Evolutionary conservation across 306 rosid genomes (phyloP).

Genomic region (Citrullus mucosospermus): DNA sequence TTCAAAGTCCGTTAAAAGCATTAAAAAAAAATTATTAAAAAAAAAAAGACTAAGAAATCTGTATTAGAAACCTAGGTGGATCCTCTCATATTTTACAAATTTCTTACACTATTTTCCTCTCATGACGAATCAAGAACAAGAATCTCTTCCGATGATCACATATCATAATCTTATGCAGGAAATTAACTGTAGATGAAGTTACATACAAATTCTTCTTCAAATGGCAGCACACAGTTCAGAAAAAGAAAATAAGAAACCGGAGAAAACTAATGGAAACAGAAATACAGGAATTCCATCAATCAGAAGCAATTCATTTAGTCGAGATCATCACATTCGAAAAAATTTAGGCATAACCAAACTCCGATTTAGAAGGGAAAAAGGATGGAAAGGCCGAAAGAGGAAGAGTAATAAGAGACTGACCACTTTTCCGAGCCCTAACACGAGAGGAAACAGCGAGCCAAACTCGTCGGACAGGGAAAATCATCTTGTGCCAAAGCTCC

Average conservation of each 20-base stretch:
- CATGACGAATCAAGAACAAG: not conserved
- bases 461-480: conserved; percentile 66
- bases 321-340: not conserved
- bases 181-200: not conserved
- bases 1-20: not conserved
- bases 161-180: not conserved
- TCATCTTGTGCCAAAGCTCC: conserved; percentile 49
- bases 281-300: not conserved
- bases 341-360: not conserved
- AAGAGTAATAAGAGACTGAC: conserved; percentile 15
- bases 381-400: not conserved
- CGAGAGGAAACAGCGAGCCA: conserved; percentile 58
- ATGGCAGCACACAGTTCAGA: not conserved
- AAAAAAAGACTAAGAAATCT: not conserved
- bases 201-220: not conserved
- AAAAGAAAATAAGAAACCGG: not conserved
- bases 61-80: not conserved
- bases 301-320: not conserved
- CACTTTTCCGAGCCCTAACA: conserved; percentile 43
- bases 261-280: not conserved
- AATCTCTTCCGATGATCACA: not conserved
- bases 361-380: not conserved
- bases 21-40: no score
- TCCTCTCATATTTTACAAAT: not conserved
- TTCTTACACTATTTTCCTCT: not conserved